Evolutionary conservation across 306 rosid species (phyloP).

Genomic region (Chamaecrista fasciculata): DNA sequence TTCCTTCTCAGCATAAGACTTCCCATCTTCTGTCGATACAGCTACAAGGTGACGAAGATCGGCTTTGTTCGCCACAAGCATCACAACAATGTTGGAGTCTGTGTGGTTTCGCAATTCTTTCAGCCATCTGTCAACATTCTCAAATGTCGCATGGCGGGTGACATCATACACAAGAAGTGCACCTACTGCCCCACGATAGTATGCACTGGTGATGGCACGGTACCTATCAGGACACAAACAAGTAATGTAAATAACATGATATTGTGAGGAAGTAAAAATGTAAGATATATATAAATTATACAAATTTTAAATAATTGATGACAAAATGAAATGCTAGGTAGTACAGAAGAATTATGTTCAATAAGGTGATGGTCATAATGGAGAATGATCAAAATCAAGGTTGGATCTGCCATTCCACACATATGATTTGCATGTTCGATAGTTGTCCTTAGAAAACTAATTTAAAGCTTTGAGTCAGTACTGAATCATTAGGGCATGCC

Average conservation of each 20-base stretch:
- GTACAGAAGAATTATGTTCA: neutral
- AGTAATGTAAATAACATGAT: neutral
- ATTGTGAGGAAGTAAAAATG: neutral
- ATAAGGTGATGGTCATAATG: neutral
- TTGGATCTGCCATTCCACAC: neutral
- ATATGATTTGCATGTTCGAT: neutral
- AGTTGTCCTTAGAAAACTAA: neutral
- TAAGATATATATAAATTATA: too few relatives aligned
- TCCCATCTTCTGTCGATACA: conserved; percentile 66
- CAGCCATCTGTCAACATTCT: conserved; percentile 70
- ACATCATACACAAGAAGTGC: conserved; percentile 73
- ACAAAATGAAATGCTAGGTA: neutral
- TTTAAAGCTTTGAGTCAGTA: neutral
- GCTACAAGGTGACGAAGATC: conserved; percentile 78
- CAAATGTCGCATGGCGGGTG: conserved; percentile 68
- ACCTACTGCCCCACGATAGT: conserved; percentile 75
- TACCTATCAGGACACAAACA: conserved; percentile 44
- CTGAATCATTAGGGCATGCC: neutral
- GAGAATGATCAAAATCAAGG: neutral
- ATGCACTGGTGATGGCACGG: conserved; percentile 75
- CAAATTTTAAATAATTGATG: neutral
- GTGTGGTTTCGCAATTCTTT: conserved; percentile 71
- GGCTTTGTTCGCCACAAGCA: conserved; percentile 76
- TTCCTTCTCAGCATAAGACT: conserved; percentile 64
- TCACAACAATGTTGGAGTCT: conserved; percentile 67